Conservation (phyloP, 139 green algal genomes). For the Pleodorina starrii region DNA sequence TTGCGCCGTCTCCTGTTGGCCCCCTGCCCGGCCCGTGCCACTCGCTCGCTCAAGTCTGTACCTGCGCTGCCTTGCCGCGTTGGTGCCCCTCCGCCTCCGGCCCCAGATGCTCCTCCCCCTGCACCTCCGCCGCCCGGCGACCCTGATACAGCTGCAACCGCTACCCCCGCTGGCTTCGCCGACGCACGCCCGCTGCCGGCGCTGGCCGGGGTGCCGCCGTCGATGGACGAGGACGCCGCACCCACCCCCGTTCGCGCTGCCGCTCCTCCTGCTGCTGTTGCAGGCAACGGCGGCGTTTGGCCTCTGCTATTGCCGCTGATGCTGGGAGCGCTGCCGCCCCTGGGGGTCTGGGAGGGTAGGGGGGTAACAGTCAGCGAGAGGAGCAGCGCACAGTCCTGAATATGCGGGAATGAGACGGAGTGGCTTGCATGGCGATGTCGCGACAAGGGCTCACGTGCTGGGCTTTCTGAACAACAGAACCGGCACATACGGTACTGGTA, state of each 20-base stretch:
- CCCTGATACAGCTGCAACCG: background rate
- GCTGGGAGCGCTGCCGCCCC: background rate
- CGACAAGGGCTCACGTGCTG: background rate
- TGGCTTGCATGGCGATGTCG: background rate
- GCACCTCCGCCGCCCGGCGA: background rate
- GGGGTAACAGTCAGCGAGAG: too few species aligned
- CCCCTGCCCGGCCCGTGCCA: background rate
- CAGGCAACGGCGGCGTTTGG: background rate
- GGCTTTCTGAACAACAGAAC: background rate
- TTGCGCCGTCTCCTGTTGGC: background rate
- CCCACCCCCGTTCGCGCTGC: background rate
- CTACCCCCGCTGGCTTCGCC: background rate
- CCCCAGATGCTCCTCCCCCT: background rate
- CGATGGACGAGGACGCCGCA: background rate
- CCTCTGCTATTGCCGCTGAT: background rate
- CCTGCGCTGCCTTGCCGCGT: background rate
- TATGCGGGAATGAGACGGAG: background rate
- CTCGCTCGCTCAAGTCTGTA: background rate
- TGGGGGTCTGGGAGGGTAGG: constrained; percentile 24
- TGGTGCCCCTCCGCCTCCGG: background rate
- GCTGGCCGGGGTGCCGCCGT: background rate
- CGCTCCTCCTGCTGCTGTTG: background rate
- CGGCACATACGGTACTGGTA: background rate
- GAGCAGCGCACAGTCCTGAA: background rate
- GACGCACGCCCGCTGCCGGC: background rate